Base-by-base conservation (phyloP, 1,139 yeast genomes). In the Pneumocystis canis region DNA sequence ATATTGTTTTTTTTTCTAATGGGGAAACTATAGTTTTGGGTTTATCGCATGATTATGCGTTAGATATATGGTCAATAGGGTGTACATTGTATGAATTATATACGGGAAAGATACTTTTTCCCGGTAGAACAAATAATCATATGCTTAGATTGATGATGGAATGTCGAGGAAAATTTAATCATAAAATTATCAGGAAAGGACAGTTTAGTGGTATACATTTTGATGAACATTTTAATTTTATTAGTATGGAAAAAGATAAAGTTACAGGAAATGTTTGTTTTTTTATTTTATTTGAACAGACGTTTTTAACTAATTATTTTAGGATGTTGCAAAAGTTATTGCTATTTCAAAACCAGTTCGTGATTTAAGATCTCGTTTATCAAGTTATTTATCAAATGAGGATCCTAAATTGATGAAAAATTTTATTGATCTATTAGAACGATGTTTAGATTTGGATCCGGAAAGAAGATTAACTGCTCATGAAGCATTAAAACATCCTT, bases 31-130 rank as follows among this genome's bases (percentile, higher is more conserved):
- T 58, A 58, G 61, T 89, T 0, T 74, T 89, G 54, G 96, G 96
- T 0, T 88, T 88, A 67, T 90, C 94, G n/a, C 88, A 95, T 73
- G 85, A 89, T 1, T 83, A 80, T 18, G 90, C 90, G 0, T 82
- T 89, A 1, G 96, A 89, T 73, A 79, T 87, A 54, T 89, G 96
- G 96, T 85, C 95, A 0, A 81, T 87, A n/a, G 96, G 96, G 0
- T 89, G 96, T 75, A 86, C 90, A 56, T 77, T 89, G 64, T 95
- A 90, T 0, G 97, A 89, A 71, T 77, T 89, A 60, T 77, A 87
- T 60, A 95, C 96, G 0, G 89, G 96, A 0, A 82, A 83, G 66
- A 89, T 95, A 0, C 73, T 89, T 60, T 88, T 88, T 71, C 94
- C 95, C 0, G 96, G 96, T 0, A 79, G 82, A 33, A 62, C 70